Conservation (phyloP, 2,329 filamentous ascomycete genomes). For the Lasiodiplodia sp. region DNA sequence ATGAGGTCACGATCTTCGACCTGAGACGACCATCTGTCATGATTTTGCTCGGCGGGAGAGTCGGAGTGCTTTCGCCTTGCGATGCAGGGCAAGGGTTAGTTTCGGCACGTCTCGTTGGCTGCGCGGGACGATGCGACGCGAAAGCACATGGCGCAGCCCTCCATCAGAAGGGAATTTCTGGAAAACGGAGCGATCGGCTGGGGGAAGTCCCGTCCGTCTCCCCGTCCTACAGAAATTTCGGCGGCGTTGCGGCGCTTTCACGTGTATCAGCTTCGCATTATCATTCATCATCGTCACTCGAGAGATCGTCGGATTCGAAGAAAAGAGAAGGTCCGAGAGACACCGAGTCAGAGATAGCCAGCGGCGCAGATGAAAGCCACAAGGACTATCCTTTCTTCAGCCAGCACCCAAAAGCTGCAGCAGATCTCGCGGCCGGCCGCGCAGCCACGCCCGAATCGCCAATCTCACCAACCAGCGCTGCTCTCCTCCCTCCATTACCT, state of each 20-base stretch:
- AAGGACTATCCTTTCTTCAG: constrained; percentile 2
- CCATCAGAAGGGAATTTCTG: constrained; percentile 7
- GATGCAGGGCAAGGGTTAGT: constrained; percentile 1
- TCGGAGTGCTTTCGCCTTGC: not conserved
- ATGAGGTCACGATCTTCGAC: constrained; percentile 14
- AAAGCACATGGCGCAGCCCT: constrained; percentile 12
- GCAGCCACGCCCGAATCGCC: constrained; percentile 5
- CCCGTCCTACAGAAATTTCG: not conserved
- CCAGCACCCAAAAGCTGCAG: not conserved
- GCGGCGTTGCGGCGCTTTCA: not conserved
- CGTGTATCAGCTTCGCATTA: constrained; percentile 9
- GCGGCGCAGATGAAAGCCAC: not conserved
- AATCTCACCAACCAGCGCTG: constrained; percentile 16
- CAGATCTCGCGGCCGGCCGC: constrained; percentile 9
- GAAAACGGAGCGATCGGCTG: constrained; percentile 11
- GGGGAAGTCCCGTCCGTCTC: not conserved
- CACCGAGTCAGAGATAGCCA: constrained; percentile 2
- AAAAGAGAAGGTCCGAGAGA: not conserved
- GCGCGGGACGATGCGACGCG: constrained; percentile 18
- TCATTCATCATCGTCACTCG: not conserved
- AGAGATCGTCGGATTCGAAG: not conserved
- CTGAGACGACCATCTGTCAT: not conserved
- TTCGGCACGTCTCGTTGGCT: not conserved
- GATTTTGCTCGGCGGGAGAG: not conserved
- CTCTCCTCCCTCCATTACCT: not conserved